Evolutionary conservation across 2,329 filamentous ascomycete species (phyloP).

Genomic region (Claviceps africana): DNA sequence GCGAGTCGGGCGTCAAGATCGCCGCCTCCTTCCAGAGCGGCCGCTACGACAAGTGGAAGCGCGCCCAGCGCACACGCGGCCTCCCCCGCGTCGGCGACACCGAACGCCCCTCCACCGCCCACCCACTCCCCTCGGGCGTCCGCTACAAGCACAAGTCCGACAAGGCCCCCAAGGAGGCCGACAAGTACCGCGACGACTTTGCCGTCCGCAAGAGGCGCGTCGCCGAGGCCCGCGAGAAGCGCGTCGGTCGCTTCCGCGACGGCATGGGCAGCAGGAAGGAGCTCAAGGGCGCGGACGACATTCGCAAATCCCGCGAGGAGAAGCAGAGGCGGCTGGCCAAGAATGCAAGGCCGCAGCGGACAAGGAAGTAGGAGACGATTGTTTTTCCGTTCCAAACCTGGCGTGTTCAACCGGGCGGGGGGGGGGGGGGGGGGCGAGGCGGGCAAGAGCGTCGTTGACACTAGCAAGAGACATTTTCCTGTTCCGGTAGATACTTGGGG

Average conservation of each 20-base stretch:
- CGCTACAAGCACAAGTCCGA: slow-evolving; percentile 79
- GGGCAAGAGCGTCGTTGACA: no score
- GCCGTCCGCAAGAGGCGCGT: slow-evolving; percentile 81
- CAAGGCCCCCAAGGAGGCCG: slow-evolving; percentile 80
- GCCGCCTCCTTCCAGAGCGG: slow-evolving; percentile 86
- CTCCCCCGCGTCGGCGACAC: slow-evolving; percentile 72
- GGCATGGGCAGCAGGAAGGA: slow-evolving; percentile 61
- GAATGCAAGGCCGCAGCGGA: slow-evolving; percentile 70
- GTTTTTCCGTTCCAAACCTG: no score
- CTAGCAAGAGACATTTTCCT: no score
- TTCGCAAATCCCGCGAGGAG: slow-evolving; percentile 66
- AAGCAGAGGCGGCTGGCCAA: slow-evolving; percentile 69
- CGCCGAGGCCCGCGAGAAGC: slow-evolving; percentile 73
- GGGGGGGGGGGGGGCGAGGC: no score
- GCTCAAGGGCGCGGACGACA: slow-evolving; percentile 69
- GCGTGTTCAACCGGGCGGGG: no score
- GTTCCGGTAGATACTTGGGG: not conserved
- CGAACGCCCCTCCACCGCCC: slow-evolving; percentile 36
- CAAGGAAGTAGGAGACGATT: slow-evolving; percentile 18
- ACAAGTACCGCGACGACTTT: slow-evolving; percentile 86
- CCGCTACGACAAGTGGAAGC: slow-evolving; percentile 85
- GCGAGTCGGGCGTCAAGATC: slow-evolving; percentile 92
- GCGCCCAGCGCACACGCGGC: slow-evolving; percentile 64
- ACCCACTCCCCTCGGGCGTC: slow-evolving; percentile 18
- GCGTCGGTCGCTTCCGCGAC: slow-evolving; percentile 59